These are phyloP conservation scores for Alternaria ventricosa DNA, from an alignment of 2,329 filamentous ascomycete species.

Conservation along the genomic window DNA sequence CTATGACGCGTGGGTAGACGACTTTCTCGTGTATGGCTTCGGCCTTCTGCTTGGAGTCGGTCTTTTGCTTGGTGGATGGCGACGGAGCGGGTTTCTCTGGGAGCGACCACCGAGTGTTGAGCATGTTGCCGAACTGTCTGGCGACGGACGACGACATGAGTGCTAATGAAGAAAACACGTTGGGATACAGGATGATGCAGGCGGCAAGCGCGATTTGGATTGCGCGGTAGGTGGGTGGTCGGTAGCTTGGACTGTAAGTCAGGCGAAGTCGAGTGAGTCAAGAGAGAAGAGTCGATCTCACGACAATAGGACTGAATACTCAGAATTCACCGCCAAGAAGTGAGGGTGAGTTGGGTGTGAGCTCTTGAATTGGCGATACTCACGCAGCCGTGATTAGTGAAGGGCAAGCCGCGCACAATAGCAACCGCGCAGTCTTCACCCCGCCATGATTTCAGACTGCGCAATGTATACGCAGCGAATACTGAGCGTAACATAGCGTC, in stretches of 20 bases:
- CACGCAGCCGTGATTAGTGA: background rate
- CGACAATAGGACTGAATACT: background rate
- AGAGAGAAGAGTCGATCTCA: background rate
- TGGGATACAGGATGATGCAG: background rate
- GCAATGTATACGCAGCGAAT: background rate
- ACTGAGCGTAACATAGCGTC: background rate
- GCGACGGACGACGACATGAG: background rate
- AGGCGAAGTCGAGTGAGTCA: background rate
- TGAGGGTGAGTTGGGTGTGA: background rate
- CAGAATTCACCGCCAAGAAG: background rate
- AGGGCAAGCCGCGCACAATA: background rate
- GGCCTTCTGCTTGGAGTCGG: background rate
- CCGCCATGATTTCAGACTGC: background rate
- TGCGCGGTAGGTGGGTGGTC: background rate
- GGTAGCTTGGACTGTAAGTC: background rate
- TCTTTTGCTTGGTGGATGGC: background rate
- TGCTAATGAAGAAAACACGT: background rate
- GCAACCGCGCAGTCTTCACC: background rate
- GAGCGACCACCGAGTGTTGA: background rate
- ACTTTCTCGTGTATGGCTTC: conserved; percentile 10
- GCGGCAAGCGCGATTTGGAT: background rate
- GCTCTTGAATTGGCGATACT: background rate
- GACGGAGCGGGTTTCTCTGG: background rate
- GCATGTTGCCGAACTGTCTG: background rate
- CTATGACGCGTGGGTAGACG: conserved; percentile 6